These are phyloP conservation scores for Mucor velutinosus DNA, from an alignment of 371 early-diverging fungal species.

Conservation along the genomic window DNA sequence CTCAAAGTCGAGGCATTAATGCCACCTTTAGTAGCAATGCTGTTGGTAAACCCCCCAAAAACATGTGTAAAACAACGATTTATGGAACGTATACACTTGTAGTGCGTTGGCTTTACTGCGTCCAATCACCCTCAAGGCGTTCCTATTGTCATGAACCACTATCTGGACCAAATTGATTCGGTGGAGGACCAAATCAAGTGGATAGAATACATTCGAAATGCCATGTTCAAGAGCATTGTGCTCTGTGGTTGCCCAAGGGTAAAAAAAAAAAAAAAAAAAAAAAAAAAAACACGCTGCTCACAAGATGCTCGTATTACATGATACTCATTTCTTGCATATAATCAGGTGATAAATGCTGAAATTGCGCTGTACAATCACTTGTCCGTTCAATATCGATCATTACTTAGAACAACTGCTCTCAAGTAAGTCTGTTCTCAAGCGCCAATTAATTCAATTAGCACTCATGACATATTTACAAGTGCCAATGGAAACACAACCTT, in stretches of 20 bases:
- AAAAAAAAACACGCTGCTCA: background rate
- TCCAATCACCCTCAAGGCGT: slow-evolving; percentile 1
- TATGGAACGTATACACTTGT: background rate
- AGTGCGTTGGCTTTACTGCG: slow-evolving; percentile 6
- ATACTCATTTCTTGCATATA: background rate
- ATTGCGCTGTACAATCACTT: slow-evolving; percentile 7
- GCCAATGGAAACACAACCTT: background rate
- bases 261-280: no score
- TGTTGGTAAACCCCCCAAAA: background rate
- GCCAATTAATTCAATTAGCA: background rate
- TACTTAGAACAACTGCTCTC: slow-evolving; percentile 1
- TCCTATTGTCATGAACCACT: slow-evolving; percentile 1
- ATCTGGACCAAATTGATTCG: background rate
- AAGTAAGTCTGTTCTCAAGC: background rate
- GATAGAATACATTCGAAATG: slow-evolving; percentile 10
- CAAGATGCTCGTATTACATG: background rate
- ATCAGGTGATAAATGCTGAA: slow-evolving; percentile 12
- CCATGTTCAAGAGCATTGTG: slow-evolving; percentile 8
- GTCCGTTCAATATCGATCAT: background rate
- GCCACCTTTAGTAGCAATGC: background rate
- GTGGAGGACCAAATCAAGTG: background rate
- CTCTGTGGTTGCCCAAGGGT: slow-evolving; percentile 8
- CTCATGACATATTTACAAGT: background rate
- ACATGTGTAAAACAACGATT: background rate
- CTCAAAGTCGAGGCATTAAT: background rate